These are phyloP conservation scores for Cryphonectria naterciae DNA, from an alignment of 2,329 filamentous ascomycete genomes.

Conservation along the genomic window DNA sequence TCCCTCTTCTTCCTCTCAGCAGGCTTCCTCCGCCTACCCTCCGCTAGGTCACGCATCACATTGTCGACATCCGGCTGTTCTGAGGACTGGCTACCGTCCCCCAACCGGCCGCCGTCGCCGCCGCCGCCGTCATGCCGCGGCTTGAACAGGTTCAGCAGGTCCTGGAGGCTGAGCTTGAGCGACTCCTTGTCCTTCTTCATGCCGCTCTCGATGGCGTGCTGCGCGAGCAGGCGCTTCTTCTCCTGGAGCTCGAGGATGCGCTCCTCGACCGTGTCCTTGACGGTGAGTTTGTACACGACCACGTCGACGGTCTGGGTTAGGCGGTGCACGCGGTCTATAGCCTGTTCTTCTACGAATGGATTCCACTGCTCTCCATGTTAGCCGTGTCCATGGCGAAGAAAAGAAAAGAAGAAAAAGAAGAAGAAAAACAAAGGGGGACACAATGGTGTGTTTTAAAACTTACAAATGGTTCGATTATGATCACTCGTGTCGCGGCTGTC, in stretches of 20 bases:
- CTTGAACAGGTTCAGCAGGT: constrained; percentile 89
- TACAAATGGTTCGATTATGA: constrained; percentile 98
- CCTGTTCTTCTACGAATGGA: constrained; percentile 96
- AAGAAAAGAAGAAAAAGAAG: neutral
- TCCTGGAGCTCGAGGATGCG: constrained; percentile 94
- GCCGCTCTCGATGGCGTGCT: constrained; percentile 84
- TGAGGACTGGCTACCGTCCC: constrained; percentile 24
- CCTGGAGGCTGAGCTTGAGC: constrained; percentile 86
- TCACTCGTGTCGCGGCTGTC: constrained; percentile 88
- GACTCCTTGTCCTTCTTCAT: constrained; percentile 67
- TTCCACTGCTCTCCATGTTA: constrained; percentile 19
- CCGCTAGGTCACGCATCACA: constrained; percentile 24
- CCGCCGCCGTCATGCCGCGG: constrained; percentile 47
- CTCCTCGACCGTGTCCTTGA: constrained; percentile 86
- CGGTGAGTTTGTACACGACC: constrained; percentile 90
- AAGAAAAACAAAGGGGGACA: neutral
- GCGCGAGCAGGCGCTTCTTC: constrained; percentile 89
- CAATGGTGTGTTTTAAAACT: constrained; percentile 65
- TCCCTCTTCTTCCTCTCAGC: constrained; percentile 35
- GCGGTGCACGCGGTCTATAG: constrained; percentile 97
- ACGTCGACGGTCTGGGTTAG: constrained; percentile 96
- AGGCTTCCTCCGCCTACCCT: constrained; percentile 34
- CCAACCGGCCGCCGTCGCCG: constrained; percentile 21
- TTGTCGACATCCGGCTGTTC: constrained; percentile 34
- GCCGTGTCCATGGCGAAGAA: neutral